Evolutionary conservation across 306 rosid species (phyloP), one percentile per base, ranked within the genome.

Genomic region (Vigna mungo): DNA sequence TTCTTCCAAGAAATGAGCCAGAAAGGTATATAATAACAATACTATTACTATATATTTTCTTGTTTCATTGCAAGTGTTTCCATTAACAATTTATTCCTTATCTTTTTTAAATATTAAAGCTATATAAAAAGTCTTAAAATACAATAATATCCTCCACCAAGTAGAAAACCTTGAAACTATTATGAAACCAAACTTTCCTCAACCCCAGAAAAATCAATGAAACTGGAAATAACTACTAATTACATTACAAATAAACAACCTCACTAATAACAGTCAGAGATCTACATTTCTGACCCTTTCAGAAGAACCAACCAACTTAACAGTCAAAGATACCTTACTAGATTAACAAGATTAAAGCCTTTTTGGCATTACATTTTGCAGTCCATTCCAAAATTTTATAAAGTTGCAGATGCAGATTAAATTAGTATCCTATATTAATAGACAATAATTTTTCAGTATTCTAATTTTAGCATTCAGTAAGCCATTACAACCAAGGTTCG

Each of bases 161-260:
- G 72, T 13, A 51, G 13, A 76, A 15, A 9, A 9, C 2, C 36
- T 15, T 32, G 53, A 52, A 23, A 18, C 4, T 27, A 27, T 27
- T 65, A 18, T 20, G 9, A 65, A 65, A 16, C 21, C 58, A 68
- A 77, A 77, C 74, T 39, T 44, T 25, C 15, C 51, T 21, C 16
- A 3, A 55, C 6, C 7, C 37, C 77, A 25, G 7, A 69, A 54
- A 36, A 3, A 70, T 61, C 34, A 41, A 43, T 27, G n/a, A 73
- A 15, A 55, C n/a, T n/a, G n/a, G n/a, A n/a, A n/a, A n/a, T n/a
- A n/a, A 27, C 44, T 25, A 58, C 44, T 41, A 41, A 9, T 58
- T 43, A 10, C 58, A 43, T 43, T 51, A 51, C 18, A 30, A 13
- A 61, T 7, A 53, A 2, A 53, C 68, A 25, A 27, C 7, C 32